Conservation (phyloP, 2,329 filamentous ascomycete species). For the Colletotrichum orchidophilum region DNA sequence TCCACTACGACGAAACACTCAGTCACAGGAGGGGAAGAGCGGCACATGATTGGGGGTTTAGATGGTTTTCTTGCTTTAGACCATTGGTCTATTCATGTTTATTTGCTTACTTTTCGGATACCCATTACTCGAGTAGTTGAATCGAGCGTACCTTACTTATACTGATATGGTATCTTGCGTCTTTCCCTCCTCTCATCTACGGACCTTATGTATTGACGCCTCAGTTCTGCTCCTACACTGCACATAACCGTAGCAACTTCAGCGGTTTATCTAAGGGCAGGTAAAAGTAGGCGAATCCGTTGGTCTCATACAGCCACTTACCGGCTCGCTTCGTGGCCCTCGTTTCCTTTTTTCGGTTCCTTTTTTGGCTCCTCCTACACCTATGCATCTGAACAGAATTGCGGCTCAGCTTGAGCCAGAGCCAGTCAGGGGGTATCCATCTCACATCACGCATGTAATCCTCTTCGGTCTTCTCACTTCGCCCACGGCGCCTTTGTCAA, state of each 20-base stretch:
- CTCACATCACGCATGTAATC: not conserved
- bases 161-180: not conserved
- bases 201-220: no score
- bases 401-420: not conserved
- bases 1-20: not conserved
- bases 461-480: slow-evolving; percentile 38
- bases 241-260: not conserved
- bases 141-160: slow-evolving; percentile 21
- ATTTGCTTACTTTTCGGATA: slow-evolving; percentile 34
- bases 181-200: not conserved
- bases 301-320: not conserved
- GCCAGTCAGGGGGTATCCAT: not conserved
- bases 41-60: not conserved
- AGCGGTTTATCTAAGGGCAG: not conserved
- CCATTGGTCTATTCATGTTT: slow-evolving; percentile 16
- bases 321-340: not conserved
- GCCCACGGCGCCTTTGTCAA: slow-evolving; percentile 60
- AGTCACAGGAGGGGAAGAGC: not conserved
- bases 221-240: not conserved
- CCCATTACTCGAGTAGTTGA: slow-evolving; percentile 32
- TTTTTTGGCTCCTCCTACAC: not conserved
- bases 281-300: not conserved
- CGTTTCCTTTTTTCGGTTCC: not conserved
- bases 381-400: not conserved
- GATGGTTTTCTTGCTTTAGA: slow-evolving; percentile 6